Evolutionary conservation across 2,329 filamentous ascomycete genomes (phyloP).

Genomic region (Fusarium redolens): DNA sequence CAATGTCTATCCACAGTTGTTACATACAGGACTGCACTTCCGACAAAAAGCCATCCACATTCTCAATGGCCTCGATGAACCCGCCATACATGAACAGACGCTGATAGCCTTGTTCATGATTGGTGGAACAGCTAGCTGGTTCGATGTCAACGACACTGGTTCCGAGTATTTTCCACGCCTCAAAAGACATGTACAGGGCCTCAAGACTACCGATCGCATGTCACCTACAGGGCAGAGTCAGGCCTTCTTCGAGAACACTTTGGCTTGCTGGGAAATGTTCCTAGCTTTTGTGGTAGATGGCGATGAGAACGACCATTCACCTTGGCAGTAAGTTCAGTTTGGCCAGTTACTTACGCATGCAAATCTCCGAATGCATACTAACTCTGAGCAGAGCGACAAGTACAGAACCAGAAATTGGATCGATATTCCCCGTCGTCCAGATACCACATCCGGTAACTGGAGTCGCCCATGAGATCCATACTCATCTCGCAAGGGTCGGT

Average conservation of each 20-base stretch:
- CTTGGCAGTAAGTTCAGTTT: not conserved
- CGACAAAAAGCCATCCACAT: not conserved
- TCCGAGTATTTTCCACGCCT: not conserved
- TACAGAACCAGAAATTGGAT: rapidly evolving
- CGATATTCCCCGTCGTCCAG: not conserved
- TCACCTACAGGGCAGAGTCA: rapidly evolving
- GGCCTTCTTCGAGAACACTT: not conserved
- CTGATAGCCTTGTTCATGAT: not conserved
- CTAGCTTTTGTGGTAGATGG: not conserved
- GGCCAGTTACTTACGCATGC: rapidly evolving
- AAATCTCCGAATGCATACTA: not conserved
- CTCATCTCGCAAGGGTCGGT: not conserved
- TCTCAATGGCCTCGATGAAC: rapidly evolving
- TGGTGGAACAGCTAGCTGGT: not conserved
- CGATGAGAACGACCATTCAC: not conserved
- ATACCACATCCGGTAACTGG: not conserved
- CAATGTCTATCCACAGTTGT: not conserved
- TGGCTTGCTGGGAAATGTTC: not conserved
- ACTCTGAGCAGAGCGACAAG: rapidly evolving
- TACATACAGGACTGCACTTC: not conserved
- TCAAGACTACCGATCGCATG: not conserved
- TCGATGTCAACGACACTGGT: rapidly evolving
- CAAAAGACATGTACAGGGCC: not conserved
- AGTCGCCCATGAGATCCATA: not conserved
- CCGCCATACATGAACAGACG: not conserved